phyloP scores from a whole-genome alignment of 2,329 filamentous ascomycete species.

The Xylariaceae sp. region DNA sequence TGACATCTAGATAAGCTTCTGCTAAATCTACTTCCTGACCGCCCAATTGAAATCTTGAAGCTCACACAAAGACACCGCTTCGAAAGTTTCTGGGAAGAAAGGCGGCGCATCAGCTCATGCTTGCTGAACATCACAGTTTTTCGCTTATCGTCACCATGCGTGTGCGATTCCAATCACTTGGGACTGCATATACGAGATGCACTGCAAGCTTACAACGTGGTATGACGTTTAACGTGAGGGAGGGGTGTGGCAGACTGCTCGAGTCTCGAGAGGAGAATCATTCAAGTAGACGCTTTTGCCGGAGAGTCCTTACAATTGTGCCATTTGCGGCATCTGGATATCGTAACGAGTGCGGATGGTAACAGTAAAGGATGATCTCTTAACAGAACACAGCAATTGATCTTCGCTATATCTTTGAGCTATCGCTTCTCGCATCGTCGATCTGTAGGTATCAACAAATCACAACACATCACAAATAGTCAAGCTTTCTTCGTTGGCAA shows the following conservation, averaged over 20 bases:
- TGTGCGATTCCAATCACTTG: conserved; percentile 6
- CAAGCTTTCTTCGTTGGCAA: not conserved
- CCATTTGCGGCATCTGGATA: not conserved
- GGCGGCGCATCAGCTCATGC: too few species aligned
- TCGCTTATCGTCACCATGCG: not conserved
- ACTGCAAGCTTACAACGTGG: not conserved
- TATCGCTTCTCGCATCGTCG: conserved; percentile 7
- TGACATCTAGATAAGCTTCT: too few species aligned
- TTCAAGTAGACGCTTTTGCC: not conserved
- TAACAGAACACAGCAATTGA: conserved; percentile 10
- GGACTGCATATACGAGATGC: conserved; percentile 22
- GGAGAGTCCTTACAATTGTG: not conserved
- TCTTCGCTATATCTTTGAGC: conserved; percentile 15
- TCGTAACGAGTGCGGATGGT: not conserved
- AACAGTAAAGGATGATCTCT: not conserved
- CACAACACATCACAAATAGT: not conserved
- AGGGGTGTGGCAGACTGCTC: not conserved
- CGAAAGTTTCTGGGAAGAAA: too few species aligned
- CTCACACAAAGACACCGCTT: too few species aligned
- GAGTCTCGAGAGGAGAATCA: not conserved
- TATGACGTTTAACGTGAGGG: conserved; percentile 21
- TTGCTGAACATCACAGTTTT: not conserved
- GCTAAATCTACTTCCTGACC: too few species aligned
- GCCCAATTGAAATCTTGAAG: too few species aligned
- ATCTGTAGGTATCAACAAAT: not conserved